Base-by-base conservation (phyloP, 805 yeast genomes). In the Myxozyma neglecta region DNA sequence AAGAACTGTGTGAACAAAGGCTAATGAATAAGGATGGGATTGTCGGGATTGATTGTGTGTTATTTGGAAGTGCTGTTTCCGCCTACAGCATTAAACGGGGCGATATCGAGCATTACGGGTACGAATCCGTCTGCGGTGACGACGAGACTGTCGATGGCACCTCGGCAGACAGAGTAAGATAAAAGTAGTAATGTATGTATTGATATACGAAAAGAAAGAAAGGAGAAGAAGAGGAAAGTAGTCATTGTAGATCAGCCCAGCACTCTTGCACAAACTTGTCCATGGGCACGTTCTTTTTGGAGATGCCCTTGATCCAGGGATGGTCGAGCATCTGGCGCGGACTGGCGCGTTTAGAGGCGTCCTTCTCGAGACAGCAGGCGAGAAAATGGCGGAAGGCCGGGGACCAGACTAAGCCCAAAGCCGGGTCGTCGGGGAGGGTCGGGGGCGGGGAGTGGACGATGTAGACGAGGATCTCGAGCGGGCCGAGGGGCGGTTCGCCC, bases 251-350 rank as follows among this genome's bases (percentile, higher is more conserved):
- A 11, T 53, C 58, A 3, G 59, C 66, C 68, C 68, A 64, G 37
- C 68, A 67, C 51, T 63, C 70, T 93, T 96, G 77, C 18, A 94
- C 89, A 73, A 94, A 89, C 74, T 85, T 86, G 66, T 84, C 96
- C 98, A 94, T 93, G 67, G 85, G 83, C 14, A 93, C 96, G 54
- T 76, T 79, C 71, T 86, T 85, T 65, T 77, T 80, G 76, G 83
- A 83, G 20, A 67, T 65, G 1, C 91, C 90, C 16, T 83, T 75
- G 58, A 90, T 79, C 99, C 99, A 94, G 1, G 97, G 97, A 77
- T 94, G 99, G 42, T 79, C 81, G 51, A 94, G 79, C 93, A 94
- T 89, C 72, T 94, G 97, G 69, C 94, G 80, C 8, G 99, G 99
- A 53, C 92, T 85, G 10, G 98, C 97, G 59, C 99, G 79, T 65